phyloP scores from a whole-genome alignment of 2,329 filamentous ascomycete genomes.

The Nannizzia gypsea region DNA sequence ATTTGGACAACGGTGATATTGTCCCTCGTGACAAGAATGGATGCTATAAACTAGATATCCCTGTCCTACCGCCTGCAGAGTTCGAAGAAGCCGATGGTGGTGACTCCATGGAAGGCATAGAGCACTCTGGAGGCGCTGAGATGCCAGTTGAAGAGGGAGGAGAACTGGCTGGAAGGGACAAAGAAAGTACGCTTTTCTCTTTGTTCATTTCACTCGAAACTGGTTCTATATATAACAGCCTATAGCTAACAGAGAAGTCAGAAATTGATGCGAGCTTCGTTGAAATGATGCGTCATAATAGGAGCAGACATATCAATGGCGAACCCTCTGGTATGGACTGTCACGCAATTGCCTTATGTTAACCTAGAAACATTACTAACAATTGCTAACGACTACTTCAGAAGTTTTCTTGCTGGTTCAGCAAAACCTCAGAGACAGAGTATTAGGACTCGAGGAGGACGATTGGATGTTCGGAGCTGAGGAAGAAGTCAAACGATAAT shows the following conservation, averaged over 20 bases:
- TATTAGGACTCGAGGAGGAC: slow-evolving; percentile 64
- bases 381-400: slow-evolving; percentile 21
- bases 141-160: slow-evolving; percentile 16
- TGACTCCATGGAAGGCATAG: slow-evolving; percentile 28
- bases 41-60: slow-evolving; percentile 37
- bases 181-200: slow-evolving; percentile 28
- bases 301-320: slow-evolving; percentile 41
- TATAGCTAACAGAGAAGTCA: slow-evolving; percentile 9
- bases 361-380: slow-evolving; percentile 9
- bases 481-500: slow-evolving; percentile 32
- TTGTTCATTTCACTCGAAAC: not conserved
- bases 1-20: slow-evolving; percentile 34
- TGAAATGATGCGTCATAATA: slow-evolving; percentile 28
- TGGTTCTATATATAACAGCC: too few species aligned
- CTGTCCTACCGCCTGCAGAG: slow-evolving; percentile 27
- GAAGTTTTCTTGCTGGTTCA: slow-evolving; percentile 60
- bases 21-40: slow-evolving; percentile 40
- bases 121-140: slow-evolving; percentile 48
- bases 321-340: slow-evolving; percentile 51
- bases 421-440: slow-evolving; percentile 59
- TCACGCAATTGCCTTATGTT: not conserved
- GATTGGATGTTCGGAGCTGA: slow-evolving; percentile 85
- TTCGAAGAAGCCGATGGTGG: slow-evolving; percentile 29
- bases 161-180: slow-evolving; percentile 25
- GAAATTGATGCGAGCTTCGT: slow-evolving; percentile 38